Base-by-base conservation (phyloP, 2,329 filamentous ascomycete genomes). In the Rhinocladiella similis region DNA sequence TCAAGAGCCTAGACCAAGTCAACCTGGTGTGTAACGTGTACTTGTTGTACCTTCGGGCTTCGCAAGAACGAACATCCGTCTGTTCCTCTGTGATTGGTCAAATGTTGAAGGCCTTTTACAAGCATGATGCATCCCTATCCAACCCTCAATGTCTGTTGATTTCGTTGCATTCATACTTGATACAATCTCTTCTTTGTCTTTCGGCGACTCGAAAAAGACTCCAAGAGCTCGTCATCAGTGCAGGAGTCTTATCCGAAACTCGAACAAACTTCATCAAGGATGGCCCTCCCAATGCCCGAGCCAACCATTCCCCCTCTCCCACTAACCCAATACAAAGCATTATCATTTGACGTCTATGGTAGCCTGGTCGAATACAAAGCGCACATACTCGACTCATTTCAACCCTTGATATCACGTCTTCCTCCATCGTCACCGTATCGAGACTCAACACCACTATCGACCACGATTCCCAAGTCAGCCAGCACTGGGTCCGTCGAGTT, bases 331-430 rank as follows among this genome's bases (percentile, higher is more conserved):
- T 65, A 65, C 53, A 59, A 63, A 57, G 73, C 83, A 57, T 81
- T 90, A 47, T 86, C 84, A 65, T 91, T 93, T 72, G 89, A 93
- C 73, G 85, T 88, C 75, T 92, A 89, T 70, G 88, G 89, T 70
- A 92, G 89, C 0, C 80, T 92, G 2, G 83, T 92, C 61, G 87
- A 92, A 75, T 91, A 87, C 87, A 86, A 91, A 70, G 68, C 75
- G 12, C 87, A 88, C 59, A 81, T 90, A 54, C 72, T 80, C 43
- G 63, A 72, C 3, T 77, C 81, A 1, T 78, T 91, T 2, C 58
- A 70, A 33, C 74, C 75, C 9, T 67, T 77, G 3, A 66, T 65
- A 5, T 61, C 61, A 1, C 61, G 61, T 16, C 53, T 63, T 2
- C 57, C 62, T 1, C 1, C 54, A 33, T 60, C 62, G 10, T 64